phyloP scores from a whole-genome alignment of 306 rosid genomes.

The Vicia faba region DNA sequence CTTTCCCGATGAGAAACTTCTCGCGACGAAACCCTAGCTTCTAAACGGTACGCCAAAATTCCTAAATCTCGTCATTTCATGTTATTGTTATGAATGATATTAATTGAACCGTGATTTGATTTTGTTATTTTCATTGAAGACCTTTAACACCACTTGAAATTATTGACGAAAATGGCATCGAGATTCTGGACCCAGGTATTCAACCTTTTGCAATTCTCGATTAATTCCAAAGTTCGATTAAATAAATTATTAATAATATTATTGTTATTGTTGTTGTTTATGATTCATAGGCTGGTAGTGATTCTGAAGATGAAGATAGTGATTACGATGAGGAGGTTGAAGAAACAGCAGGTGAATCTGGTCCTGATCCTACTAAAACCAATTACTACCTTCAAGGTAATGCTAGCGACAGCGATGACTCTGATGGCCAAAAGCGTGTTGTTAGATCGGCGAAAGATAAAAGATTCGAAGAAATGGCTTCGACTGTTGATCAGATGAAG shows the following conservation, averaged over 20 bases:
- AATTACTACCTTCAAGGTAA: constrained; percentile 48
- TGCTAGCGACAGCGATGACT: constrained; percentile 70
- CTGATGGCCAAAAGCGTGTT: constrained; percentile 65
- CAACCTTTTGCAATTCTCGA: not conserved
- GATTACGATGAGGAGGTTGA: not conserved
- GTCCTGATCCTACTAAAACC: constrained; percentile 9
- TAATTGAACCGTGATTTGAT: not conserved
- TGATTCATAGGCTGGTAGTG: not conserved
- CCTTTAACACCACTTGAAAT: not conserved
- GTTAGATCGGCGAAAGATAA: constrained; percentile 84
- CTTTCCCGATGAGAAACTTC: too few species aligned
- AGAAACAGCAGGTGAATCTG: not conserved
- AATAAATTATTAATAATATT: too few species aligned
- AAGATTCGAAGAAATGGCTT: constrained; percentile 79
- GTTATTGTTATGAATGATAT: not conserved
- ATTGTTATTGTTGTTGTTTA: not conserved
- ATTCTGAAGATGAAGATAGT: not conserved
- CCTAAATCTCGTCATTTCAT: too few species aligned
- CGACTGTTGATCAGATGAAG: constrained; percentile 90
- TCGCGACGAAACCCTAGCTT: too few species aligned
- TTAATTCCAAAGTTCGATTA: too few species aligned
- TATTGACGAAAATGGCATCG: not conserved
- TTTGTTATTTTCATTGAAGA: not conserved
- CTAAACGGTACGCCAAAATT: too few species aligned
- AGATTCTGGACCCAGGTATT: not conserved